Evolutionary conservation across 2,329 filamentous ascomycete species (phyloP).

Genomic region (Cryphonectria parasitica): DNA sequence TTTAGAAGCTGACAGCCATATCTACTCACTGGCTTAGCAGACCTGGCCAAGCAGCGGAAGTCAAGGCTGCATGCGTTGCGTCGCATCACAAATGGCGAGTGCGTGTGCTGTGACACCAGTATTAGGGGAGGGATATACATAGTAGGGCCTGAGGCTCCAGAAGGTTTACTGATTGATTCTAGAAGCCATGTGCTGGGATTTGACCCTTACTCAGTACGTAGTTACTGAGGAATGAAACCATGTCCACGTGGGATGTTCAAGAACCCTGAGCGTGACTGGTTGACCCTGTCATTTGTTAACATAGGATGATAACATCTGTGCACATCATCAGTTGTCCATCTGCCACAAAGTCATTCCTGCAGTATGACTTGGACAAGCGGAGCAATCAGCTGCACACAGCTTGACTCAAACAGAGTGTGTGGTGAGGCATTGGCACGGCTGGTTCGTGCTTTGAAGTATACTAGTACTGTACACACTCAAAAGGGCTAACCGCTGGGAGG

Average conservation of each 20-base stretch:
- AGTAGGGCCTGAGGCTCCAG: background rate
- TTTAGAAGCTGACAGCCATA: background rate
- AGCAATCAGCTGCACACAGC: background rate
- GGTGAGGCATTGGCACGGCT: background rate
- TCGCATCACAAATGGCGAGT: background rate
- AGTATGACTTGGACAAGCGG: background rate
- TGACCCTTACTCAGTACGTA: background rate
- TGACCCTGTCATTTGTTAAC: background rate
- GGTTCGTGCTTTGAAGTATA: background rate
- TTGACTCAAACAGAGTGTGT: background rate
- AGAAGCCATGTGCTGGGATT: background rate
- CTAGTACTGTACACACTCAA: background rate
- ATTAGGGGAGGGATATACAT: background rate
- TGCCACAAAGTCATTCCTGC: background rate
- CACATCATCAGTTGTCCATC: background rate
- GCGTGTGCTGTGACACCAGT: background rate
- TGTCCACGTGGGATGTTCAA: slow-evolving; percentile 1
- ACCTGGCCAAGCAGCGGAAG: background rate
- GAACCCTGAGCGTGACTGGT: background rate
- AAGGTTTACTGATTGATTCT: background rate
- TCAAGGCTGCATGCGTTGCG: background rate
- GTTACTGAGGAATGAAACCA: background rate
- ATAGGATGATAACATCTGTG: background rate
- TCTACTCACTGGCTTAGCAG: background rate
- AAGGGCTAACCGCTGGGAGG: background rate